A percentile compares a stretch with the other conserved stretches of the same genome.
Evolutionary conservation across 257 asterid genomes (phyloP).

Genomic region (Mitragyna speciosa): DNA sequence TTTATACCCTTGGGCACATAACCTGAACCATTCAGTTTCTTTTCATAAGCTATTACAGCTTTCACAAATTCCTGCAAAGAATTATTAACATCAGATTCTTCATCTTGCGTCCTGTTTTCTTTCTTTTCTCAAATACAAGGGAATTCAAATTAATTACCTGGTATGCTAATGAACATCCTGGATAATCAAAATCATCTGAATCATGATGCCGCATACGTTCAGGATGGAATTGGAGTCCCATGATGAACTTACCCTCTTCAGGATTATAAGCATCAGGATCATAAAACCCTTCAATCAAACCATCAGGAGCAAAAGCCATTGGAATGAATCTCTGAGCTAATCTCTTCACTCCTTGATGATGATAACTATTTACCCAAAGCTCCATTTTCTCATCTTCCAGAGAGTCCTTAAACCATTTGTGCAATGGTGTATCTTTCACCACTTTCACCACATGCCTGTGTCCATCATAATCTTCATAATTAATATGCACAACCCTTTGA

Average conservation of each 20-base stretch:
- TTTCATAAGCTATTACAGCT: conserved; percentile 69
- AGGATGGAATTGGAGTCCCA: conserved; percentile 97
- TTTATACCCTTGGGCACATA: conserved; percentile 30
- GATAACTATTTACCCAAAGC: conserved; percentile 74
- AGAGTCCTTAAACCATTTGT: conserved; percentile 69
- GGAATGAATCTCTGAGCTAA: conserved; percentile 83
- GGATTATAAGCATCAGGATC: conserved; percentile 84
- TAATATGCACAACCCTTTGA: conserved; percentile 51
- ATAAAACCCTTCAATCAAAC: conserved; percentile 80
- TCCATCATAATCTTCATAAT: conserved; percentile 73
- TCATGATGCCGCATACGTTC: conserved; percentile 70
- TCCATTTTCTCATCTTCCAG: conserved; percentile 49
- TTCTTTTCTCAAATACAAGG: background rate
- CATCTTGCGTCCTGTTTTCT: background rate
- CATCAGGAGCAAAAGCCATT: conserved; percentile 88
- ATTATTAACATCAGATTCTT: background rate
- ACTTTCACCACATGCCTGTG: conserved; percentile 63
- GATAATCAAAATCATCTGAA: conserved; percentile 70
- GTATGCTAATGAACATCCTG: conserved; percentile 74
- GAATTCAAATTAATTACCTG: conserved; percentile 35
- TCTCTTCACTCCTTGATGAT: conserved; percentile 86
- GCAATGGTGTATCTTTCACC: conserved; percentile 61
- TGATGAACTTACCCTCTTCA: conserved; percentile 77
- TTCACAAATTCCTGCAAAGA: conserved; percentile 56
- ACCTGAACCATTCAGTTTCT: conserved; percentile 37